phyloP scores from a whole-genome alignment of 495 filamentous ascomycete genomes.

The Bacidia rubella region DNA sequence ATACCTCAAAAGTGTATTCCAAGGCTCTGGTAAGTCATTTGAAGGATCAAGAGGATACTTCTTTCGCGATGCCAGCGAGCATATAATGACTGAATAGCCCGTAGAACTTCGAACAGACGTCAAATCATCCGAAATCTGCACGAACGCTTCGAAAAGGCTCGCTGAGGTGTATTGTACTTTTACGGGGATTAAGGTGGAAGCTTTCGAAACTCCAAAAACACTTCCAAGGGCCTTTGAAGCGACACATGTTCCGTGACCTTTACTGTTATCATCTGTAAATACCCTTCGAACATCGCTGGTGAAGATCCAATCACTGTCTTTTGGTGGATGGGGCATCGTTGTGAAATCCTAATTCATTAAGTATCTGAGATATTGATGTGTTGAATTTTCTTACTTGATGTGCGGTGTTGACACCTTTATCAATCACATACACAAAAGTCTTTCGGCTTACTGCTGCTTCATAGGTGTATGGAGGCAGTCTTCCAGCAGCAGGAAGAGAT shows the following conservation, averaged over 20 bases:
- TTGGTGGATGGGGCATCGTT: not conserved
- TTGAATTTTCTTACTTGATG: not conserved
- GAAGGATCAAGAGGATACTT: not conserved
- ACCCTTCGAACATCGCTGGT: not conserved
- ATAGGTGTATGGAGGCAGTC: not conserved
- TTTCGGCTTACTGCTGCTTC: not conserved
- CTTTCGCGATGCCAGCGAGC: not conserved
- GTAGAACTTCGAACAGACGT: not conserved
- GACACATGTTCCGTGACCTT: constrained; percentile 4
- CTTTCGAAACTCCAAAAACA: constrained; percentile 5
- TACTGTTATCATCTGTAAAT: not conserved
- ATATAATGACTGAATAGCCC: not conserved
- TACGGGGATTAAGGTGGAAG: not conserved
- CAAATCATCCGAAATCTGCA: not conserved
- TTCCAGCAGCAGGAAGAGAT: not conserved
- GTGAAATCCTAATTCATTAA: constrained; percentile 6
- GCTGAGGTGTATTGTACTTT: not conserved
- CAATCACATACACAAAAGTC: constrained; percentile 3
- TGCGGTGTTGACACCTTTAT: constrained; percentile 1
- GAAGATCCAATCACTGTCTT: not conserved
- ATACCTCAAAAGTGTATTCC: not conserved
- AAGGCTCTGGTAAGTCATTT: not conserved
- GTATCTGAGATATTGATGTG: not conserved
- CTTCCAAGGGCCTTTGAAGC: constrained; percentile 5
- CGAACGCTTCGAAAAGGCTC: constrained; percentile 1